phyloP scores from a whole-genome alignment of 345 rosid genomes.

The Clarkia xantiana region DNA sequence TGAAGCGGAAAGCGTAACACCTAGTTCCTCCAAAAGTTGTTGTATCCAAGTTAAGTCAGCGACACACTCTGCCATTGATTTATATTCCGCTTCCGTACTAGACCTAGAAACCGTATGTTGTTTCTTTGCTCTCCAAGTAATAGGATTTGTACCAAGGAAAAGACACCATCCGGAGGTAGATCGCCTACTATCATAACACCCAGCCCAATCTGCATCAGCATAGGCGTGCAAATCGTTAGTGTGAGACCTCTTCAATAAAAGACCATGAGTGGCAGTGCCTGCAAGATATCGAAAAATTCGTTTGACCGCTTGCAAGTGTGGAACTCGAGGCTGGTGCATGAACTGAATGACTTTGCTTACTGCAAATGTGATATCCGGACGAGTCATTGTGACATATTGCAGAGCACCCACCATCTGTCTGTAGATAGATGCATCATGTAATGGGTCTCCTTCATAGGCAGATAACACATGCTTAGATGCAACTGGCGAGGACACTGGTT shows the following conservation, averaged over 20 bases:
- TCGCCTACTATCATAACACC: neutral
- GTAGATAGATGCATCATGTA: neutral
- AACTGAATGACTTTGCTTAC: neutral
- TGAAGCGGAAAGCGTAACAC: accelerated
- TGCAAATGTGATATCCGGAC: neutral
- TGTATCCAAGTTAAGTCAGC: neutral
- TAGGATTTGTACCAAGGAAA: too few relatives aligned
- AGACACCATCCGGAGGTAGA: too few relatives aligned
- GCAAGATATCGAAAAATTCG: too few relatives aligned
- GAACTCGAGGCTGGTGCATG: too few relatives aligned
- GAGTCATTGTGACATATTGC: neutral
- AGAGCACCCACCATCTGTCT: neutral
- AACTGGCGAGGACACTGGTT: neutral
- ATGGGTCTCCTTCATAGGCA: neutral
- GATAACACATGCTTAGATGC: neutral
- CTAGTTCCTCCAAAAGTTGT: neutral
- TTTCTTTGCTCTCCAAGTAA: too few relatives aligned
- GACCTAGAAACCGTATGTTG: too few relatives aligned
- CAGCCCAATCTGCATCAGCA: neutral
- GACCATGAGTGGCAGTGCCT: too few relatives aligned
- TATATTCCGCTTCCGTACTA: too few relatives aligned
- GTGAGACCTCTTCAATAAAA: too few relatives aligned
- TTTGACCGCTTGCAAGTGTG: too few relatives aligned
- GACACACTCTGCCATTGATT: too few relatives aligned
- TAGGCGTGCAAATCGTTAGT: neutral